Conservation (phyloP, 1,284 basidiomycete species). For the Rhodotorula glutinis region DNA sequence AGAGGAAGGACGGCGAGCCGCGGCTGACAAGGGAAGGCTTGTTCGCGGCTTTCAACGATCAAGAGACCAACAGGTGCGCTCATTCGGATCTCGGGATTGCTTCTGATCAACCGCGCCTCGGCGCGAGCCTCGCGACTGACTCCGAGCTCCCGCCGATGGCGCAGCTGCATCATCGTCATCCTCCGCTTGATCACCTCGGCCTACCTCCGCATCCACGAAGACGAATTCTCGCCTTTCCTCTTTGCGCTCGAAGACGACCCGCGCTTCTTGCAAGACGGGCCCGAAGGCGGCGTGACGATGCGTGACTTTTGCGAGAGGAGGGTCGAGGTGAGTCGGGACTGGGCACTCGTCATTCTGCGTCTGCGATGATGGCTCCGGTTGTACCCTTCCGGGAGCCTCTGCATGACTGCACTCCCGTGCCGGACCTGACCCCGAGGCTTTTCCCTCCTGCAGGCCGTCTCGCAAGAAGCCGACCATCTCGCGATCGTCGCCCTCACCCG, state of each 20-base stretch:
- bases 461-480: conserved; percentile 63
- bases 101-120: too few species aligned
- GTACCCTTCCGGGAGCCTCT: too few species aligned
- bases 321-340: conserved; percentile 69
- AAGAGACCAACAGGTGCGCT: conserved; percentile 47
- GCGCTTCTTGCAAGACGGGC: conserved; percentile 20
- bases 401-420: background rate
- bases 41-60: conserved; percentile 58
- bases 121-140: too few species aligned
- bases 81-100: background rate
- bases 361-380: too few species aligned
- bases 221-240: conserved; percentile 67
- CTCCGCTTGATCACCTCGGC: conserved; percentile 77
- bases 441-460: conserved; percentile 2
- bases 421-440: background rate
- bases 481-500: conserved; percentile 75
- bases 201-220: conserved; percentile 66
- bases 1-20: conserved; percentile 24
- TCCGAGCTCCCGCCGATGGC: background rate
- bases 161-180: conserved; percentile 58
- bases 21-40: conserved; percentile 52
- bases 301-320: conserved; percentile 69
- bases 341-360: background rate
- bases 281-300: conserved; percentile 53
- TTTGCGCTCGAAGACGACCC: conserved; percentile 57